Evolutionary conservation across 495 filamentous ascomycete genomes (phyloP).

Genomic region (Durotheca rogersii): DNA sequence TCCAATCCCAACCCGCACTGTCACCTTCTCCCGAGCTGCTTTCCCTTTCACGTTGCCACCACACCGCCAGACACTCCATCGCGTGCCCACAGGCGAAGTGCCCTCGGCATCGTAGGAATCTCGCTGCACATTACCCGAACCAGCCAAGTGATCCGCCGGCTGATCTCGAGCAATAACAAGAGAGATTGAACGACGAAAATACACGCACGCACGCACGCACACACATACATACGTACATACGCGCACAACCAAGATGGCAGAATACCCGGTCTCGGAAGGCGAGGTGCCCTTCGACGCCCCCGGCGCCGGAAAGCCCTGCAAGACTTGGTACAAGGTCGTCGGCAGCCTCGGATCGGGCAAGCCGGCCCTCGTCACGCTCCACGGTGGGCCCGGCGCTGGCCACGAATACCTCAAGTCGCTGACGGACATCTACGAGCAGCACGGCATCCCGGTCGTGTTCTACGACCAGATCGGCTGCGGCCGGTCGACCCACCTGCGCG

Average conservation of each 20-base stretch:
- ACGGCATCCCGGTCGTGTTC: slow-evolving; percentile 45
- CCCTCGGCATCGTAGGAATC: neutral
- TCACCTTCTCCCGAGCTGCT: neutral
- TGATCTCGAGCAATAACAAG: no score
- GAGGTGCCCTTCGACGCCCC: slow-evolving; percentile 40
- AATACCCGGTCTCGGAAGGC: slow-evolving; percentile 21
- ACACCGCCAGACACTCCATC: neutral
- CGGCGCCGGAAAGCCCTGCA: slow-evolving; percentile 40
- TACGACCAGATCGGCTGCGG: slow-evolving; percentile 57
- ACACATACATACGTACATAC: no score
- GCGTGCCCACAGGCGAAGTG: neutral
- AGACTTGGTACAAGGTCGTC: slow-evolving; percentile 49
- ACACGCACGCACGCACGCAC: no score
- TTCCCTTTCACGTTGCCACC: neutral
- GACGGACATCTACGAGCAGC: slow-evolving; percentile 30
- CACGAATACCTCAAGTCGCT: slow-evolving; percentile 44
- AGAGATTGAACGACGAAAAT: no score
- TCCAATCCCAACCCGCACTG: neutral
- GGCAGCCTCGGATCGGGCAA: slow-evolving; percentile 34
- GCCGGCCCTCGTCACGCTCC: slow-evolving; percentile 28
- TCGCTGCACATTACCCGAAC: neutral
- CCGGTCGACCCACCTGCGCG: slow-evolving; percentile 43
- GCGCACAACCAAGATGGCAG: slow-evolving; percentile 1
- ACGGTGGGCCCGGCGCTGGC: slow-evolving; percentile 49
- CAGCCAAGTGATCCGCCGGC: no score